These are phyloP conservation scores for Tulasnella sp. DNA, from an alignment of 768 basidiomycete species.

Conservation along the genomic window DNA sequence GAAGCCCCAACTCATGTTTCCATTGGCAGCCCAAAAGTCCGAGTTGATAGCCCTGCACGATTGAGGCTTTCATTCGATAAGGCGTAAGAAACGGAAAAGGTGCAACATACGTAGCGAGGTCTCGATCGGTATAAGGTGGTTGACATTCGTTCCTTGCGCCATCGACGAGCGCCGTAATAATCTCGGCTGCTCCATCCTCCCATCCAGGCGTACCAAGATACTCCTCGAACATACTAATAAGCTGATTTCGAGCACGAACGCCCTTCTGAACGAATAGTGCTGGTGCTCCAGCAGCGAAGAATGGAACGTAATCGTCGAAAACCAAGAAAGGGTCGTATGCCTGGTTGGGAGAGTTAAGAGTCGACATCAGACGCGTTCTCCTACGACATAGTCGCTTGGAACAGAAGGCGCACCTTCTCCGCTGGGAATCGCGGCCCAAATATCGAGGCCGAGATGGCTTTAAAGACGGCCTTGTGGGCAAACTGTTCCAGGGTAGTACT, in stretches of 20 bases:
- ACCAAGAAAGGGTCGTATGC: conserved; percentile 28
- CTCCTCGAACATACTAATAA: conserved; percentile 12
- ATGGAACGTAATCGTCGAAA: conserved; percentile 36
- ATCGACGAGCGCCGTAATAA: background rate
- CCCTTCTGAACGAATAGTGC: conserved; percentile 28
- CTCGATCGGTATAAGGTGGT: conserved; percentile 15
- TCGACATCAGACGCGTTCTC: background rate
- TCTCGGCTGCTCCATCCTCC: conserved; percentile 5
- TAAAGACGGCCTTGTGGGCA: conserved; percentile 20
- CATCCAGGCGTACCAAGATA: background rate
- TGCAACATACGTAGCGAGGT: conserved; percentile 11
- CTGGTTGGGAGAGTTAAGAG: background rate
- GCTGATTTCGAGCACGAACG: conserved; percentile 8
- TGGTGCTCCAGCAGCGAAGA: conserved; percentile 32
- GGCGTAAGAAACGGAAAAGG: background rate
- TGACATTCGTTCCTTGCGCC: background rate
- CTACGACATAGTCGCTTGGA: background rate
- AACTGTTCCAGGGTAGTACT: conserved; percentile 11
- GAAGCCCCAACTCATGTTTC: conserved; percentile 35
- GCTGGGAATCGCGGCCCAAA: conserved; percentile 34
- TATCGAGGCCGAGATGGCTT: conserved; percentile 29
- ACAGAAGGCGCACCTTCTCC: background rate
- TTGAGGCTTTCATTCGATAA: background rate
- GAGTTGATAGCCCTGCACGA: conserved; percentile 22
- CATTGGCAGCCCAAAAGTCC: conserved; percentile 35